Base-by-base conservation (phyloP, 2,329 filamentous ascomycete species). In the Hypoxylon sp. region DNA sequence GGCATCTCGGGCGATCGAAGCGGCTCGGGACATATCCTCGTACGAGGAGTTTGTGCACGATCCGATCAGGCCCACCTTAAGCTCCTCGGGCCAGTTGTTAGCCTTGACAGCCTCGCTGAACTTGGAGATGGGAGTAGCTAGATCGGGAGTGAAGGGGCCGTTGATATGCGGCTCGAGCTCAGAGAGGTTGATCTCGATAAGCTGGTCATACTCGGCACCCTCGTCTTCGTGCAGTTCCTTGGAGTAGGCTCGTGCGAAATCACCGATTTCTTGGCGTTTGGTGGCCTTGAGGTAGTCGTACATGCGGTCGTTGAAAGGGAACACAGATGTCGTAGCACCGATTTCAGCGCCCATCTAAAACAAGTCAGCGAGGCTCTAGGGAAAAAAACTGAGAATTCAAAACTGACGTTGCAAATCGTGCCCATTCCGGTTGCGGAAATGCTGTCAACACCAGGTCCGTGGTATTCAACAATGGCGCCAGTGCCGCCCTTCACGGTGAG, bases 221-320 rank as follows among this genome's bases (percentile, higher is more conserved):
- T 96, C 85, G 73, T 99, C 96, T 78, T 92, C 90, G 64, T 87
- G 88, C 70, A 99, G 91, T 75, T 97, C 93, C 74, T 92, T 85
- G 73, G 93, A 91, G 79, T 97, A 98, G 36, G 84, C 78, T 72
- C 93, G 90, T 57, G 96, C 88, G 78, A 94, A 97, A 79, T 98
- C 93, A 76, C 93, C 96, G 74, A 99, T 97, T 14, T 91, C 87
- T 77, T 87, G 85, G 76, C 96, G 92, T 87, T 97, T 97, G 74
- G 96, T 99, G 42, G 93, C 93, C 45, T 84, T 84, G 44, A 99
- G 89, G 84, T 98, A 99, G 78, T 97, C 92, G 85, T 97, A 92
- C 94, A 97, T 97, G 78, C 92, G 89, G 80, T 97, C 92, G 84
- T 96, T 97, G 89, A 97, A 99, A 73, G 94, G 93, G 91, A 99